These are phyloP conservation scores for Coemansia asiatica DNA, from an alignment of 192 early-diverging fungal species.

Conservation along the genomic window DNA sequence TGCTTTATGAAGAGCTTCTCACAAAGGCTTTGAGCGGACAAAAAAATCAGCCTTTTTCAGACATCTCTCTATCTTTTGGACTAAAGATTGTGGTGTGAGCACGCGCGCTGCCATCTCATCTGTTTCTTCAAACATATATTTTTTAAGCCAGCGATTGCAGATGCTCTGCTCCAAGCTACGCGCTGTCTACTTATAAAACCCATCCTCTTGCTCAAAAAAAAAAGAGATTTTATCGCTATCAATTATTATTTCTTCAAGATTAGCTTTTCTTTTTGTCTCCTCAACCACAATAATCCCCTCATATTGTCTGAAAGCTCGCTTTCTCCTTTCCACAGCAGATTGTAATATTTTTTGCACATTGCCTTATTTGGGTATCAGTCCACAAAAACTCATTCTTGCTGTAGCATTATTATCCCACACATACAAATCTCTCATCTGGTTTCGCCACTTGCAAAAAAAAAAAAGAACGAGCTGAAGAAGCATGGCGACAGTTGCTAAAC, in stretches of 20 bases:
- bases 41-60: too few relatives aligned
- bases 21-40: too few relatives aligned
- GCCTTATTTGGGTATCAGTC: constrained; percentile 4
- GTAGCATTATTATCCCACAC: neutral
- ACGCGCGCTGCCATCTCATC: too few relatives aligned
- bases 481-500: constrained; percentile 5
- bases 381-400: neutral
- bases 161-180: too few relatives aligned
- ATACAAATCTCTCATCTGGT: neutral
- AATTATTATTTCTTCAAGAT: neutral
- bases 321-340: neutral
- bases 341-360: neutral
- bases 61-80: too few relatives aligned
- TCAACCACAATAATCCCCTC: neutral
- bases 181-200: neutral
- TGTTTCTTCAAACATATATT: too few relatives aligned
- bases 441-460: too few relatives aligned
- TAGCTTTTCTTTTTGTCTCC: neutral
- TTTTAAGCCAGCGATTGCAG: too few relatives aligned
- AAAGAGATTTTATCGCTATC: neutral
- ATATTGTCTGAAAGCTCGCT: neutral
- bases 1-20: too few relatives aligned
- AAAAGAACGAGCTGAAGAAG: neutral
- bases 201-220: neutral
- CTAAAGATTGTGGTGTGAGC: too few relatives aligned